Evolutionary conservation across 164 flowering plant species (phyloP), one percentile per base, ranked within the genome.

Genomic region (Taxillus chinensis): DNA sequence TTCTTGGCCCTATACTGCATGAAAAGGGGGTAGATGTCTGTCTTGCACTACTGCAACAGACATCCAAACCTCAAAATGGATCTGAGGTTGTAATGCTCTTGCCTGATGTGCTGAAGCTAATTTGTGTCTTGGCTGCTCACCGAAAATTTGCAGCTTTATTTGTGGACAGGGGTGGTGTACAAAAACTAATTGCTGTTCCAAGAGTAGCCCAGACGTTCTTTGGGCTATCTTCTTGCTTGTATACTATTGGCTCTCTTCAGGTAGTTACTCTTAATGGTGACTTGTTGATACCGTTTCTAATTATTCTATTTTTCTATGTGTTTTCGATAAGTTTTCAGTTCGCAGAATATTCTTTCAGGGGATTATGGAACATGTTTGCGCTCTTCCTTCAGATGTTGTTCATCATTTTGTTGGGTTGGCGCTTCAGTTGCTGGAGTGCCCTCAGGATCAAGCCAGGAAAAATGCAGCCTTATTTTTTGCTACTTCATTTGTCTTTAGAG

Each of bases 11-110:
- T 67, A 96, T 95, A 61, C 73, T 95, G 63, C 96, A 86, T 71
- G 97, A 95, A 67, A 95, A 87, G 73, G 99, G 96, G 43, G 97
- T 95, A 4, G 97, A 91, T 70, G 99, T 95, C 39, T 95, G 93
- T 68, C 85, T 91, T 70, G 85, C 87, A 49, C 67, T 95, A 41
- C 63, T 95, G 70, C 91, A 86, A 57, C 70, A 78, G 43, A 72
- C 75, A 73, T 80, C 80, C 48, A 80, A 74, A 64, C 54, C 53
- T 17, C 80, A 70, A 48, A 88, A 84, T 48, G 62, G 71, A 41
- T 72, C 84, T 14, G 76, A 81, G 62, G 66, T 53, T 60, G 62
- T 71, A 39, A 51, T 42, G 55, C 73, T 84, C 59, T 74, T 90
- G 74, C 88, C 96, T 60, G 95, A 91, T 77, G 80, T 95, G 46